Conservation (phyloP, 202 grass and related monocot genomes). For the Saccharum hybrid region DNA sequence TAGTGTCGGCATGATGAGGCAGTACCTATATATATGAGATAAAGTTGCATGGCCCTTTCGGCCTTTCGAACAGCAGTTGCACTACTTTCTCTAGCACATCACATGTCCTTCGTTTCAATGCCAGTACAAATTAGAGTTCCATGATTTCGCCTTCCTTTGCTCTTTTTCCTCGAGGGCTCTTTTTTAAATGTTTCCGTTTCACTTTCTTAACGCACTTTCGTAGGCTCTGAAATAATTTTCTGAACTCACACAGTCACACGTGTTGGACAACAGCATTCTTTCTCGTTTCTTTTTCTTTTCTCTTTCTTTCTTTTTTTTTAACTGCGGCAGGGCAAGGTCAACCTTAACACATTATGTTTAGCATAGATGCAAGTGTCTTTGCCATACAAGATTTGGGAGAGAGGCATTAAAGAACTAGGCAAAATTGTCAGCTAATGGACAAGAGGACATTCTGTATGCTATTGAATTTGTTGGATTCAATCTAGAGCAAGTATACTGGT, state of each 20-base stretch:
- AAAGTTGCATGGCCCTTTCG: background rate
- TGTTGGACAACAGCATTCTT: background rate
- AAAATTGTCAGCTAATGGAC: background rate
- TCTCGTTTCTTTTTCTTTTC: background rate
- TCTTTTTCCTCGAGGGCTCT: background rate
- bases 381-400: no score
- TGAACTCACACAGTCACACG: background rate
- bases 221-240: background rate
- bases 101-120: background rate
- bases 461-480: background rate
- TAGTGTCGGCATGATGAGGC: background rate
- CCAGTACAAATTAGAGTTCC: background rate
- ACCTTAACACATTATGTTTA: background rate
- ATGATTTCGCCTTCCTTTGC: background rate
- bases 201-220: background rate
- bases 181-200: background rate
- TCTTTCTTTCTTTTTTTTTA: background rate
- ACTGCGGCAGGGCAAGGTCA: background rate
- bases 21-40: background rate
- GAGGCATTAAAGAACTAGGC: no score
- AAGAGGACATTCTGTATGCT: constrained; percentile 7
- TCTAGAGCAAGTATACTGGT: background rate
- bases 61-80: background rate
- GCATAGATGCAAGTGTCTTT: no score
- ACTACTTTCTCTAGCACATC: background rate